These are phyloP conservation scores for Venturia aucupariae DNA, from an alignment of 2,329 filamentous ascomycete genomes.

Conservation along the genomic window DNA sequence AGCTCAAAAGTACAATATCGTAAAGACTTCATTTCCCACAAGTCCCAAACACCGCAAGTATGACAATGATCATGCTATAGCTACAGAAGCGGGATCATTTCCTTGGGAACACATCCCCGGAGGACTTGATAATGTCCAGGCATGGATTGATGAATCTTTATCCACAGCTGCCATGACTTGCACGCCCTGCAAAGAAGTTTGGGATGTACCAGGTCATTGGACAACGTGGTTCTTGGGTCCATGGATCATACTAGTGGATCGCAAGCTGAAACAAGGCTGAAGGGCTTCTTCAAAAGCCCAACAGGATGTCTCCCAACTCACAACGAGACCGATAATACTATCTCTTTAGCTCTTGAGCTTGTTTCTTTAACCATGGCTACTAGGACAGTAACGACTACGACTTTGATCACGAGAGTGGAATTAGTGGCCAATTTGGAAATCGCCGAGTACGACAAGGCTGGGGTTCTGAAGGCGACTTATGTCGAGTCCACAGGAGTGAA, in stretches of 20 bases:
- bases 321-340: background rate
- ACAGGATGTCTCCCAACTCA: background rate
- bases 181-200: no score
- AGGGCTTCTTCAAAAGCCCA: constrained; percentile 8
- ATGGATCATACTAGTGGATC: background rate
- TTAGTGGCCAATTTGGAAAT: constrained; percentile 4
- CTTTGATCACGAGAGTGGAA: background rate
- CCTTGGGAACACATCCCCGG: background rate
- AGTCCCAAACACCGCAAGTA: background rate
- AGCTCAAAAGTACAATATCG: no score
- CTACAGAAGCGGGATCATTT: background rate
- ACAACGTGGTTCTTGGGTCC: background rate
- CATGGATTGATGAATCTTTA: background rate
- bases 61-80: background rate
- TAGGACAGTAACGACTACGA: background rate
- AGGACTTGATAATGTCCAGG: background rate
- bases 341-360: background rate
- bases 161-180: background rate
- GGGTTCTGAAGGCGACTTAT: background rate
- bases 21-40: no score
- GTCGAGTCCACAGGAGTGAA: background rate
- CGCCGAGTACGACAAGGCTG: background rate
- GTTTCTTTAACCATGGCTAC: background rate
- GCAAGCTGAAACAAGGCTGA: constrained; percentile 3
- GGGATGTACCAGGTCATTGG: background rate